Percentiles rank a stretch among this genome's conserved stretches.
Evolutionary conservation across 176 grass and related monocot species (phyloP).

Genomic region (Bolboschoenus planiculmis): DNA sequence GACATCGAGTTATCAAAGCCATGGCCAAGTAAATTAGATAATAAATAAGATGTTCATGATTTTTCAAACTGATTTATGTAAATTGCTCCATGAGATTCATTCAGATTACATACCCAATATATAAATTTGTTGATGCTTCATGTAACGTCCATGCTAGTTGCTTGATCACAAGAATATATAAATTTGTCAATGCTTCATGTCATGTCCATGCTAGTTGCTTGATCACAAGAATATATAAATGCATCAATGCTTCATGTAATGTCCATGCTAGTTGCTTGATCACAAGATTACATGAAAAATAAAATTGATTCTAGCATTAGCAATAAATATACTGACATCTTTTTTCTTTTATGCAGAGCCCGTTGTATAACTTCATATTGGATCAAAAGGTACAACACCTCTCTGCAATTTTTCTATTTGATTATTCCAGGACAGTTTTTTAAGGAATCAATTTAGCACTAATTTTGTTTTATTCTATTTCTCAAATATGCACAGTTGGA

Average conservation of each 20-base stretch:
- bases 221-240: background rate
- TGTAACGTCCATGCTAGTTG: background rate
- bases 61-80: constrained; percentile 24
- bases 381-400: constrained; percentile 57
- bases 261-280: background rate
- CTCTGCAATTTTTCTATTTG: constrained; percentile 4
- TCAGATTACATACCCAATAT: background rate
- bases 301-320: background rate
- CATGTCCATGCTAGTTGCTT: background rate
- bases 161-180: background rate
- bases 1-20: background rate
- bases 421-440: background rate
- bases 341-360: constrained; percentile 58
- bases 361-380: constrained; percentile 66
- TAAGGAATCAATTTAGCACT: background rate
- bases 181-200: background rate
- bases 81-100: constrained; percentile 7
- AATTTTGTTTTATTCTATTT: constrained; percentile 26
- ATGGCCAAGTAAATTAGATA: background rate
- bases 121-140: background rate
- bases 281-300: background rate
- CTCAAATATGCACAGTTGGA: constrained; percentile 52
- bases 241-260: background rate
- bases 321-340: constrained; percentile 13
- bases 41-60: constrained; percentile 15